A percentile compares a stretch with the other conserved stretches of the same genome.
Conservation (phyloP, 768 basidiomycete genomes). For the Panaeolus papilionaceus region DNA sequence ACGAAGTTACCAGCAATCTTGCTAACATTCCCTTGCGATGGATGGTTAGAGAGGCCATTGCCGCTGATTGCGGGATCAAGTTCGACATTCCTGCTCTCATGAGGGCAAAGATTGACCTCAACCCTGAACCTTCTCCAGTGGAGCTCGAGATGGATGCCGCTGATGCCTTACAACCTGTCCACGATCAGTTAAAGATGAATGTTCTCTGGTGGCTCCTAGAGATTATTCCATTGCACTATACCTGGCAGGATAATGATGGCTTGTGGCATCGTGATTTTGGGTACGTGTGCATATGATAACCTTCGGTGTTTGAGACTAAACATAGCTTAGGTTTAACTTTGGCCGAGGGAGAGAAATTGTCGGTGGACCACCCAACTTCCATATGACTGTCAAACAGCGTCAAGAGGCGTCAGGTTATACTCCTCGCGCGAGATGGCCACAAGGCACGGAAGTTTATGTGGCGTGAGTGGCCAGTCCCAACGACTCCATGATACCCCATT, state of each 20-base stretch:
- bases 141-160: constrained; percentile 34
- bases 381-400: constrained; percentile 66
- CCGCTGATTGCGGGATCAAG: constrained; percentile 61
- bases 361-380: constrained; percentile 58
- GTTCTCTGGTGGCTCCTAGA: constrained; percentile 78
- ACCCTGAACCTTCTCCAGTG: constrained; percentile 19
- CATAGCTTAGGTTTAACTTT: constrained; percentile 50
- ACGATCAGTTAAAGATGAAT: constrained; percentile 54
- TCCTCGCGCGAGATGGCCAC: constrained; percentile 60
- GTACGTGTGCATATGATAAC: constrained; percentile 45
- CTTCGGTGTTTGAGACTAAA: constrained; percentile 12
- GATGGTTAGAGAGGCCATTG: constrained; percentile 76
- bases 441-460: constrained; percentile 54
- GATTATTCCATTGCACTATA: constrained; percentile 57
- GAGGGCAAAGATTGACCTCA: constrained; percentile 43
- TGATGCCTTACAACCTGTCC: constrained; percentile 56
- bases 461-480: not conserved
- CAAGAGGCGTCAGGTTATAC: constrained; percentile 60
- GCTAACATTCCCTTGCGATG: constrained; percentile 72
- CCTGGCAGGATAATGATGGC: constrained; percentile 62
- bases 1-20: constrained; percentile 51
- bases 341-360: constrained; percentile 62
- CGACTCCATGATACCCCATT: not conserved
- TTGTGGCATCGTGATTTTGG: constrained; percentile 59
- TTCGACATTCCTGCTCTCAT: constrained; percentile 59